Evolutionary conservation across 2,329 filamentous ascomycete species (phyloP).

Genomic region (Penicillium sp.): DNA sequence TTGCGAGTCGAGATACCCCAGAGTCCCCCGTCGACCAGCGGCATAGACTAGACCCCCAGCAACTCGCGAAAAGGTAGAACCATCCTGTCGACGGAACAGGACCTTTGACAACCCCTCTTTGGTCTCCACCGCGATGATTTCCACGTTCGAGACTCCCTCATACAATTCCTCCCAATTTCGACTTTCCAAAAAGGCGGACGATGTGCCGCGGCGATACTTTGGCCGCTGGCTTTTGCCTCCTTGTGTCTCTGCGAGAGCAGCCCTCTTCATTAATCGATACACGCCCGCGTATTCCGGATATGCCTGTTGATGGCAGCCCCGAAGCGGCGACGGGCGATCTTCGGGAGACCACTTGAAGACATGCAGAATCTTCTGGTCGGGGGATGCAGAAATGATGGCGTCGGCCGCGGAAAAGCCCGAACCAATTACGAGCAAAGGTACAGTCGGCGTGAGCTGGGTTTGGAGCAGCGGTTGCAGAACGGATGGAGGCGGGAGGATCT

Average conservation of each 20-base stretch:
- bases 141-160: conserved; percentile 60
- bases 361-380: conserved; percentile 55
- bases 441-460: conserved; percentile 31
- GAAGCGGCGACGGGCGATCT: conserved; percentile 58
- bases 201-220: conserved; percentile 40
- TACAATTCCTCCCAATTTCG: conserved; percentile 57
- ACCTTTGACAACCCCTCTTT: conserved; percentile 41
- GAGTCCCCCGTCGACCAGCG: conserved; percentile 59
- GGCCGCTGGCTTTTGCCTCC: conserved; percentile 27
- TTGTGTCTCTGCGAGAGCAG: conserved; percentile 37
- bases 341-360: conserved; percentile 64
- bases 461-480: conserved; percentile 52
- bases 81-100: conserved; percentile 50
- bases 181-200: conserved; percentile 52
- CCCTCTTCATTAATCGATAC: conserved; percentile 63
- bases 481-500: conserved; percentile 56
- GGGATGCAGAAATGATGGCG: conserved; percentile 57
- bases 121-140: conserved; percentile 47
- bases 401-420: conserved; percentile 67
- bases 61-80: conserved; percentile 48
- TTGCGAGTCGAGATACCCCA: conserved; percentile 54
- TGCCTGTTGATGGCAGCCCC: conserved; percentile 62
- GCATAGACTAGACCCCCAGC: conserved; percentile 59
- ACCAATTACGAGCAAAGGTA: conserved; percentile 60
- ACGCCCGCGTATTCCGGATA: conserved; percentile 66